Base-by-base conservation (phyloP, 2,329 filamentous ascomycete genomes). In the Lecanicillium sp. region DNA sequence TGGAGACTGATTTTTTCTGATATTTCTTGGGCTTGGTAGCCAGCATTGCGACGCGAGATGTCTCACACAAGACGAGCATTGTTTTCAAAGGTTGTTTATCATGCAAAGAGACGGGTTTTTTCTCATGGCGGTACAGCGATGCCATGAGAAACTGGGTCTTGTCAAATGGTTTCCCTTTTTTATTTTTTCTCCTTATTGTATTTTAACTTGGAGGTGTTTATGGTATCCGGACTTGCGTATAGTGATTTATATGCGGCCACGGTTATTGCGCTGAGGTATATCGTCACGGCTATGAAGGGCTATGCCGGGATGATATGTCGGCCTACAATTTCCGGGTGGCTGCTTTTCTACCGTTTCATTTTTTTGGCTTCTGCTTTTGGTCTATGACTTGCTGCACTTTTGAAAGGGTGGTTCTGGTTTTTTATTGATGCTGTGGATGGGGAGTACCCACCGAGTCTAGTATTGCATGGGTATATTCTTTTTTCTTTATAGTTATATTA, bases 121-220 rank as follows among this genome's bases (percentile, higher is more conserved):
- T n/a, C n/a, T n/a, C 37, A 35, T 36, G 27, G 33, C n/a, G n/a
- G n/a, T n/a, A n/a, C n/a, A n/a, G n/a, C n/a, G n/a, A n/a, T n/a
- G n/a, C n/a, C n/a, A n/a, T n/a, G n/a, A n/a, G n/a, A n/a, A n/a
- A n/a, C n/a, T n/a, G n/a, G n/a, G n/a, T 33, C 20, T 33, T 16
- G 20, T 40, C 17, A 20, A 29, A 20, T 30, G 22, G 33, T 15
- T 20, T 35, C 20, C 25, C n/a, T 40, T 32, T n/a, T n/a, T n/a
- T n/a, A 13, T 36, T 30, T 32, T 33, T 27, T 44, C 37, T 38
- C 29, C 29, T 36, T 43, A 32, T 36, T 53, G 45, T 49, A 48
- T 43, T 48, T 45, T 47, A 50, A 34, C 37, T 44, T 13, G 37
- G 33, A 41, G 44, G 44, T 36, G 45, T 45, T 43, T 38, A 42